Conservation (phyloP, 2,329 filamentous ascomycete genomes). For the Bipolaris bicolor region DNA sequence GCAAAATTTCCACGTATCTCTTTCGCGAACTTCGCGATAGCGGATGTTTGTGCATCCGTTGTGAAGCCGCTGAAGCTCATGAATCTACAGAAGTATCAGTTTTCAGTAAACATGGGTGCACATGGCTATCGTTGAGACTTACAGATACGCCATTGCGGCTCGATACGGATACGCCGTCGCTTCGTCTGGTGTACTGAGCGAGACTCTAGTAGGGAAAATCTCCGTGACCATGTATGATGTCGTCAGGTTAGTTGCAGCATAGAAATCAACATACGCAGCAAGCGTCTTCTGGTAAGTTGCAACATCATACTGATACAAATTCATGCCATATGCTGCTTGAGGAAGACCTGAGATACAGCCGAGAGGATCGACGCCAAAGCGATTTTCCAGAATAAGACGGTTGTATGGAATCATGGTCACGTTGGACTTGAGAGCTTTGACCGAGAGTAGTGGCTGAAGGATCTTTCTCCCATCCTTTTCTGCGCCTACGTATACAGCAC, state of each 20-base stretch:
- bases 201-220: background rate
- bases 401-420: conserved; percentile 4
- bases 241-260: background rate
- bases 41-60: background rate
- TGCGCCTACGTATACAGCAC: background rate
- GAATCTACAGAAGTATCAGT: background rate
- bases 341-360: background rate
- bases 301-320: background rate
- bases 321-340: conserved; percentile 1
- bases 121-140: background rate
- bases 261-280: background rate
- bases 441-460: background rate
- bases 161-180: conserved; percentile 1
- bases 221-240: conserved; percentile 1
- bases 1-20: conserved; percentile 4
- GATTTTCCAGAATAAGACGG: conserved; percentile 1
- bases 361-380: background rate
- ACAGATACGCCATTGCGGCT: background rate
- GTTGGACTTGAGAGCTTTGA: background rate
- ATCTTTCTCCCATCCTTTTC: background rate
- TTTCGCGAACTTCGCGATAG: conserved; percentile 1
- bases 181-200: background rate
- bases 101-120: too few relatives aligned
- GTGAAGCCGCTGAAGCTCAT: conserved; percentile 10
- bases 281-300: conserved; percentile 2